phyloP scores from a whole-genome alignment of 352 stramenopile genomes.

The Aphanomyces euteiches region DNA sequence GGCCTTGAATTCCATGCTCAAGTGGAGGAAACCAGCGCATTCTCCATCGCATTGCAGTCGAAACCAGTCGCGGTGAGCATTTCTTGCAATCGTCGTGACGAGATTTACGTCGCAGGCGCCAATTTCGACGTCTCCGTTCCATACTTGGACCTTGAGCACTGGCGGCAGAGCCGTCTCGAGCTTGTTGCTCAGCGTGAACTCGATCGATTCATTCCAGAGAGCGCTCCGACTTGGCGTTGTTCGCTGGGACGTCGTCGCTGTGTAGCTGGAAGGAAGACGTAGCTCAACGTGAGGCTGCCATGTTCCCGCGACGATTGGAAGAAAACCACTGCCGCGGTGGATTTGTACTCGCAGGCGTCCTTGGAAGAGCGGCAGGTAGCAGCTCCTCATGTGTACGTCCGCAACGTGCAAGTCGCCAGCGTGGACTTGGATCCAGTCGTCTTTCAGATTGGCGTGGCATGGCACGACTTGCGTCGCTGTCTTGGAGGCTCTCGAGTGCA shows the following conservation, averaged over 20 bases:
- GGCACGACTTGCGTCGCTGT: background rate
- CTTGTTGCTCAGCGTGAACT: background rate
- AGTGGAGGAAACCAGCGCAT: background rate
- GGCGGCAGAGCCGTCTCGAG: background rate
- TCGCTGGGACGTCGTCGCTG: background rate
- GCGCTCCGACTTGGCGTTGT: background rate
- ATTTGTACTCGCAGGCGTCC: background rate
- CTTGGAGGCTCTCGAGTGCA: conserved; percentile 1
- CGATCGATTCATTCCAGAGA: background rate
- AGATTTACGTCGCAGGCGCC: background rate
- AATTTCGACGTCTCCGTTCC: background rate
- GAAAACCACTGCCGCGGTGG: background rate
- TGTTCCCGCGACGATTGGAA: background rate
- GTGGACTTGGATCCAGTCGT: background rate
- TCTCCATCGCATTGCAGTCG: background rate
- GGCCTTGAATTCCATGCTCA: background rate
- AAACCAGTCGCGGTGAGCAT: background rate
- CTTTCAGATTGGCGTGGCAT: background rate
- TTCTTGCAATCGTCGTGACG: background rate
- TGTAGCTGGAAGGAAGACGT: background rate
- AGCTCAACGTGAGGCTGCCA: background rate
- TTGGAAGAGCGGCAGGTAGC: background rate
- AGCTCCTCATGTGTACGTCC: background rate
- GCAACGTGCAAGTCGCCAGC: background rate
- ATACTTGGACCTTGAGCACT: background rate